phyloP scores from a whole-genome alignment of 176 grass and related monocot genomes.

The Aegilops umbellulata region DNA sequence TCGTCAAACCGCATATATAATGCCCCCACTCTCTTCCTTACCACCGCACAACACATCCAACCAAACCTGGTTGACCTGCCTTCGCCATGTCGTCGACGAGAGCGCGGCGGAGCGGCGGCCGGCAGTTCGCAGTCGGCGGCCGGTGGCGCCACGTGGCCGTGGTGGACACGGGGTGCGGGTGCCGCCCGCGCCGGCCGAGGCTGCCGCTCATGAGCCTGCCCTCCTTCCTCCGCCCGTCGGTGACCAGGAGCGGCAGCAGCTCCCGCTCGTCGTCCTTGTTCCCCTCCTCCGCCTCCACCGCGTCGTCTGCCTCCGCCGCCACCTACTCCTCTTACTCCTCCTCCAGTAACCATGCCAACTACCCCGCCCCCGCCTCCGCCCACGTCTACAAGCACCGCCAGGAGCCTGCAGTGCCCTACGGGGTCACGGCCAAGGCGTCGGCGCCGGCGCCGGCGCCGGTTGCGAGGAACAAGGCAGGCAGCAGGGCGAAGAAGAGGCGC shows the following conservation, averaged over 20 bases:
- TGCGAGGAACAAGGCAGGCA: background rate
- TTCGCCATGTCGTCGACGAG: slow-evolving; percentile 18
- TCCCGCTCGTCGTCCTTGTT: slow-evolving; percentile 20
- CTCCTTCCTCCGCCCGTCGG: slow-evolving; percentile 40
- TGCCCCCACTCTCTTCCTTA: background rate
- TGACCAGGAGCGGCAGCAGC: slow-evolving; percentile 13
- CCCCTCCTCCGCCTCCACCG: slow-evolving; percentile 39
- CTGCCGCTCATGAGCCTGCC: slow-evolving; percentile 42
- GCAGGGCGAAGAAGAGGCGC: background rate
- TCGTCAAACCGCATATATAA: slow-evolving; percentile 9
- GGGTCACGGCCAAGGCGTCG: background rate
- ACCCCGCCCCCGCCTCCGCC: background rate
- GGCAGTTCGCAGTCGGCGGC: slow-evolving; percentile 41
- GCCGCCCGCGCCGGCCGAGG: slow-evolving; percentile 35
- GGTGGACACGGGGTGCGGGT: slow-evolving; percentile 50
- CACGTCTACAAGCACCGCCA: background rate
- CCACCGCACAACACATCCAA: background rate
- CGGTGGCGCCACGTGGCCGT: slow-evolving; percentile 41
- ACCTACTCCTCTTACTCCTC: slow-evolving; percentile 32
- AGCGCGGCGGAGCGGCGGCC: slow-evolving; percentile 1
- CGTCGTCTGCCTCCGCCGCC: slow-evolving; percentile 13
- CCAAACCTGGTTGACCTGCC: background rate
- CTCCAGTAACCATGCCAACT: slow-evolving; percentile 11
- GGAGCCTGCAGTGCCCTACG: background rate
- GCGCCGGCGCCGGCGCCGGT: background rate